phyloP scores from a whole-genome alignment of 306 rosid genomes.

The Carpinus fangiana region DNA sequence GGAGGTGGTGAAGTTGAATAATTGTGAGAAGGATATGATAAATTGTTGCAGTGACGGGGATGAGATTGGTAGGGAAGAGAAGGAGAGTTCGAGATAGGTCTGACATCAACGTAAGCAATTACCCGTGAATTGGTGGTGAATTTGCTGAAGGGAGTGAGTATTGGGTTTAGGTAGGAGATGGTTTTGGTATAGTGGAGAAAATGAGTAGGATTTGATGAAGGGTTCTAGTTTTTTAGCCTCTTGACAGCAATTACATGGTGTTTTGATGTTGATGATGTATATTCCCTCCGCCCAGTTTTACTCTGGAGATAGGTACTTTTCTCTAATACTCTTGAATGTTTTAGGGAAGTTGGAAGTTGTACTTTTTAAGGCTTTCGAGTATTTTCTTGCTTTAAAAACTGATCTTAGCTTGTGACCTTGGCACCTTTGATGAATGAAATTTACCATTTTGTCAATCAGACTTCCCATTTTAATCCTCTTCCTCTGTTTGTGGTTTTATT shows the following conservation, averaged over 20 bases:
- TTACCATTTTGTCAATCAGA: constrained; percentile 36
- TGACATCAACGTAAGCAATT: constrained; percentile 11
- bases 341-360: constrained; percentile 51
- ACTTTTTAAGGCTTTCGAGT: constrained; percentile 53
- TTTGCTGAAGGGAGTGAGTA: constrained; percentile 30
- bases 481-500: constrained; percentile 26
- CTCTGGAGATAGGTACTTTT: constrained; percentile 54
- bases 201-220: constrained; percentile 38
- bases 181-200: constrained; percentile 49
- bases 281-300: constrained; percentile 57
- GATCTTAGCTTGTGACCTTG: constrained; percentile 32
- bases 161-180: constrained; percentile 2
- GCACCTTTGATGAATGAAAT: constrained; percentile 36
- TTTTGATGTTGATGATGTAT: constrained; percentile 49
- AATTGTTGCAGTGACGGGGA: constrained; percentile 45
- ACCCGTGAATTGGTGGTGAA: constrained; percentile 19
- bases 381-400: constrained; percentile 33
- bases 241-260: constrained; percentile 39
- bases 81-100: constrained; percentile 40
- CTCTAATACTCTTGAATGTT: constrained; percentile 47
- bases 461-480: constrained; percentile 25
- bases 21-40: constrained; percentile 38
- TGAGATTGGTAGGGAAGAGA: constrained; percentile 34
- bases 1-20: constrained; percentile 25
- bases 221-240: constrained; percentile 55